phyloP scores from a whole-genome alignment of 2,329 filamentous ascomycete genomes.

The Pseudogymnoascus sp. region DNA sequence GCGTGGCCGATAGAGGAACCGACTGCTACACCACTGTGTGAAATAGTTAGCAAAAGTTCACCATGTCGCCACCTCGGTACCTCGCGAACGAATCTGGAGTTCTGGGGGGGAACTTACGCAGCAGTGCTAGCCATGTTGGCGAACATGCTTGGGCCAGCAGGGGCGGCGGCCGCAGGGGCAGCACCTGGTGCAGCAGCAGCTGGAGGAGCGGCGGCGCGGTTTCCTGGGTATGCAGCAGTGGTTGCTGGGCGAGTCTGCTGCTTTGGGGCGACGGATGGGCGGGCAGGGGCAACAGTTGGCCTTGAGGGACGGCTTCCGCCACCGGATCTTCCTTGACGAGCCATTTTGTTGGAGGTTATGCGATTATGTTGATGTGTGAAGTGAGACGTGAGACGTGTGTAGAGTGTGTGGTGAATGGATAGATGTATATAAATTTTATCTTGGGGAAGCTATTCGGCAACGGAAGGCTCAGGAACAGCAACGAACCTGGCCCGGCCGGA shows the following conservation, averaged over 20 bases:
- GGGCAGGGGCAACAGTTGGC: constrained; percentile 52
- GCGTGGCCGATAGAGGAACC: constrained; percentile 94
- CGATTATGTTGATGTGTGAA: constrained; percentile 12
- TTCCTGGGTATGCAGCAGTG: constrained; percentile 46
- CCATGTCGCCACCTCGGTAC: background rate
- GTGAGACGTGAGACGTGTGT: background rate
- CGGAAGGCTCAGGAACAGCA: constrained; percentile 1
- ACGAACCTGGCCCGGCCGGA: background rate
- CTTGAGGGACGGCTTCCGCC: constrained; percentile 53
- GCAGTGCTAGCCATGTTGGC: constrained; percentile 97
- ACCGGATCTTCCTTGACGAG: constrained; percentile 66
- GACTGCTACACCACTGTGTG: constrained; percentile 79
- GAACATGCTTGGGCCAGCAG: constrained; percentile 69
- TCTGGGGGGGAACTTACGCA: constrained; percentile 59
- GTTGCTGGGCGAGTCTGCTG: constrained; percentile 63
- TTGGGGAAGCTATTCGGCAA: constrained; percentile 1
- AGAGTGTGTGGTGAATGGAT: constrained; percentile 16
- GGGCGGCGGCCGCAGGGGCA: constrained; percentile 15
- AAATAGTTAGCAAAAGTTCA: constrained; percentile 21
- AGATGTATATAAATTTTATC: constrained; percentile 10
- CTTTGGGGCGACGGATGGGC: constrained; percentile 43
- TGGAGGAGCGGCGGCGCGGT: constrained; percentile 37
- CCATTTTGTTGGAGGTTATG: constrained; percentile 44
- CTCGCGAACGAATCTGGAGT: background rate
- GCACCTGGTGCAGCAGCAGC: constrained; percentile 28